Evolutionary conservation across 2,329 filamentous ascomycete species (phyloP).

Genomic region (Cercospora nicotianae): DNA sequence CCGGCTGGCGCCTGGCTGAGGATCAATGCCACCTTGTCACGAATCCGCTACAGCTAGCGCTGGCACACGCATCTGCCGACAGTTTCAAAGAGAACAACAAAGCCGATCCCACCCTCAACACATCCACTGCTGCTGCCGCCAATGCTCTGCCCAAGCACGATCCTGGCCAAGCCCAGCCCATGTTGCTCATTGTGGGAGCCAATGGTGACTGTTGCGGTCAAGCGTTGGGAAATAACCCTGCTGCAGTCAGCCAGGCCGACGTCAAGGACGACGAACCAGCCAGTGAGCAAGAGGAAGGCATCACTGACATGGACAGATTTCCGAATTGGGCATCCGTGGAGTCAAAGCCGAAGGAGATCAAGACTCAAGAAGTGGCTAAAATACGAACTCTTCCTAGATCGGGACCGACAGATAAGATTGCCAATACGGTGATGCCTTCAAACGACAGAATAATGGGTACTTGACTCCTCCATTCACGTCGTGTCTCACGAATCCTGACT

Average conservation of each 20-base stretch:
- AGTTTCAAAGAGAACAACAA: neutral
- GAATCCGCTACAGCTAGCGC: neutral
- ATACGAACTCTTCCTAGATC: no score
- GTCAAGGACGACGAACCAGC: neutral
- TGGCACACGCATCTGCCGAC: neutral
- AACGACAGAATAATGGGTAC: neutral
- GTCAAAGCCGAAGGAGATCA: no score
- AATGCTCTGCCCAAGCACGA: neutral
- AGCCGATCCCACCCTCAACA: neutral
- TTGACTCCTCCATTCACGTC: no score
- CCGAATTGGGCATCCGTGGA: no score
- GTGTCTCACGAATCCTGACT: neutral
- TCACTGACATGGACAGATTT: neutral
- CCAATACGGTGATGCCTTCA: neutral
- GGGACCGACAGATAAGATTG: neutral
- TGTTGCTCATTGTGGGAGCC: neutral
- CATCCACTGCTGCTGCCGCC: neutral
- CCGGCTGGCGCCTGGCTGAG: neutral
- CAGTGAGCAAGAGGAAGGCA: neutral
- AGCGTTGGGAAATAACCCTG: neutral
- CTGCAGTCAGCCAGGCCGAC: neutral
- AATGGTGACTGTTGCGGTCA: slow-evolving; percentile 1
- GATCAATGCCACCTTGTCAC: neutral
- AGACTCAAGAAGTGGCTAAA: no score
- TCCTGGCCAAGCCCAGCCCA: neutral